Conservation (phyloP, 139 green algal genomes). For the Micractinium conductrix region DNA sequence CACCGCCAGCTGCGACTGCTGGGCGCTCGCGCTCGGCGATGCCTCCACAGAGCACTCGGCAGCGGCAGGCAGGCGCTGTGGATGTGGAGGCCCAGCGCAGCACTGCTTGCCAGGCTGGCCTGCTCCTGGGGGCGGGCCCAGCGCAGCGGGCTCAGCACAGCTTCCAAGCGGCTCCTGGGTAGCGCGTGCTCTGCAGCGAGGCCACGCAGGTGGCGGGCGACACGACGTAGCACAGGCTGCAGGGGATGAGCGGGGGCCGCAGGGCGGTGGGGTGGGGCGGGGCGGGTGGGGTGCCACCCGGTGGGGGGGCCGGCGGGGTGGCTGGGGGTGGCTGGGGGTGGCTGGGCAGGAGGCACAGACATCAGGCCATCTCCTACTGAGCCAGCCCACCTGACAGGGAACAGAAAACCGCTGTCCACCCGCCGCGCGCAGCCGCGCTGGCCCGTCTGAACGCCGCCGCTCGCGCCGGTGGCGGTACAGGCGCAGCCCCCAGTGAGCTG, state of each 20-base stretch:
- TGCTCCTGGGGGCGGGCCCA: neutral
- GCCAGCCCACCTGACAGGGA: slow-evolving; percentile 2
- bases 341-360: no score
- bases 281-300: no score
- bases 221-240: slow-evolving; percentile 33
- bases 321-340: neutral
- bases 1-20: no score
- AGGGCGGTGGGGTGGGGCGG: neutral
- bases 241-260: neutral
- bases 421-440: slow-evolving; percentile 17
- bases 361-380: no score
- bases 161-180: slow-evolving; percentile 25
- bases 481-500: slow-evolving; percentile 32
- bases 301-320: no score
- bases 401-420: slow-evolving; percentile 4
- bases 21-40: no score
- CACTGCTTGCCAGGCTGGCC: no score
- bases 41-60: no score
- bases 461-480: slow-evolving; percentile 15
- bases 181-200: neutral
- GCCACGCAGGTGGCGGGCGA: slow-evolving; percentile 3
- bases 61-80: no score
- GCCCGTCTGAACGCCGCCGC: slow-evolving; percentile 28
- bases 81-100: no score
- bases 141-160: slow-evolving; percentile 17